Evolutionary conservation across 257 asterid species (phyloP).

Genomic region (Paulownia fortunei): DNA sequence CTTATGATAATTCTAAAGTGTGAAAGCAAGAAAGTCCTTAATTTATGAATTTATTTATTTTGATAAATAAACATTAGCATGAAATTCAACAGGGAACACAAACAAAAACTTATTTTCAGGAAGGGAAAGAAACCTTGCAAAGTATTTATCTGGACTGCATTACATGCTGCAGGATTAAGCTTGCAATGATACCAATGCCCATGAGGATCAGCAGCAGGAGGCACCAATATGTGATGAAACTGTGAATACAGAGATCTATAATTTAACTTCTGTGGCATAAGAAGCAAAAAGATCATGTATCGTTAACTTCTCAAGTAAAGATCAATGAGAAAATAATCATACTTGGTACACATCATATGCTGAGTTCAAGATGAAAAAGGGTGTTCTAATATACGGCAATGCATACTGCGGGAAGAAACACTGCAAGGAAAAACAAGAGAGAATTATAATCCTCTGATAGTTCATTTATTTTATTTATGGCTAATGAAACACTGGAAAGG

Average conservation of each 20-base stretch:
- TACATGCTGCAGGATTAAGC: constrained; percentile 64
- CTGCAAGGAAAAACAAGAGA: constrained; percentile 46
- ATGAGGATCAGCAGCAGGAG: constrained; percentile 87
- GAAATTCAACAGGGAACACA: background rate
- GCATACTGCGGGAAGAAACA: constrained; percentile 95
- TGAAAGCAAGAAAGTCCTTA: too few relatives aligned
- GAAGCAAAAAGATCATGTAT: background rate
- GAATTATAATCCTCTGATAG: constrained; percentile 9
- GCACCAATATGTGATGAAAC: constrained; percentile 87
- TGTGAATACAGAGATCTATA: constrained; percentile 36
- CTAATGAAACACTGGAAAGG: background rate
- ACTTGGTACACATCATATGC: constrained; percentile 95
- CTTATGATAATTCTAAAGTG: too few relatives aligned
- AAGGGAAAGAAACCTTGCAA: constrained; percentile 68
- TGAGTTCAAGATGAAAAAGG: constrained; percentile 85
- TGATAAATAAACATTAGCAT: background rate
- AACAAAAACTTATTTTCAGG: background rate
- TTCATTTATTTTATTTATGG: constrained; percentile 22
- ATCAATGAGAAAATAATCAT: constrained; percentile 34
- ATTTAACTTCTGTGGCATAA: constrained; percentile 1
- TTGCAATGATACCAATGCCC: constrained; percentile 94
- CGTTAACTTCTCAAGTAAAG: background rate
- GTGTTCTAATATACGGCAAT: constrained; percentile 69
- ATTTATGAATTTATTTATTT: too few relatives aligned
- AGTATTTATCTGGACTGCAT: constrained; percentile 55